A percentile compares a stretch with the other conserved stretches of the same genome.
phyloP scores from a whole-genome alignment of 1,284 basidiomycete genomes.

The Fomitopsis palustris region DNA sequence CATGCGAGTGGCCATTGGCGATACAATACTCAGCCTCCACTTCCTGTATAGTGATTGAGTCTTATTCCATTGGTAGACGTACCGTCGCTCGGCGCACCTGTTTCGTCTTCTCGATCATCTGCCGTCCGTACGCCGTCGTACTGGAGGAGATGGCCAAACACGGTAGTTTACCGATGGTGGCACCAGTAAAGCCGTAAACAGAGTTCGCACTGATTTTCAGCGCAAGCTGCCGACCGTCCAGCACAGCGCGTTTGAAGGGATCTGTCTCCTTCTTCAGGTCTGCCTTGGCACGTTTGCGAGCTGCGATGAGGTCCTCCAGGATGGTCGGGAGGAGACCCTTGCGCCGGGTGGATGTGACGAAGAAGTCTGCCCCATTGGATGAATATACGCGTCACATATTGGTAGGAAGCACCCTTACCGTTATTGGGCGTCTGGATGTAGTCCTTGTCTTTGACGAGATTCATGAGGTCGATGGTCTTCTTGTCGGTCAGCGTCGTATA shows the following conservation, averaged over 20 bases:
- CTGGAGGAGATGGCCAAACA: slow-evolving; percentile 94
- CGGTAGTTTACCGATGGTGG: slow-evolving; percentile 91
- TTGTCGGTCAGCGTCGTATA: slow-evolving; percentile 91
- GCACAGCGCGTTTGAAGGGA: slow-evolving; percentile 90
- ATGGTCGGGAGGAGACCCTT: slow-evolving; percentile 91
- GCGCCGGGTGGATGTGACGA: slow-evolving; percentile 67
- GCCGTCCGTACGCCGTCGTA: slow-evolving; percentile 89
- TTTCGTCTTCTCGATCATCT: slow-evolving; percentile 97
- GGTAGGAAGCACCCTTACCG: slow-evolving; percentile 46
- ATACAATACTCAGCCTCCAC: slow-evolving; percentile 87
- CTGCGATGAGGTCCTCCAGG: slow-evolving; percentile 87
- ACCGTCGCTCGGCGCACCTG: slow-evolving; percentile 42
- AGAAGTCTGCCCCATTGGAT: slow-evolving; percentile 62
- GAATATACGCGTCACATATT: background rate
- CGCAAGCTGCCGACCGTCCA: slow-evolving; percentile 93
- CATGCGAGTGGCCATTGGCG: slow-evolving; percentile 80
- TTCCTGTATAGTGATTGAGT: slow-evolving; percentile 43
- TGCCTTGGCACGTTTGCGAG: slow-evolving; percentile 89
- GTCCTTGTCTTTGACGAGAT: slow-evolving; percentile 81
- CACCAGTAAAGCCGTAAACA: slow-evolving; percentile 96
- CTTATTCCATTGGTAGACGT: background rate
- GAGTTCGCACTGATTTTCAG: slow-evolving; percentile 98
- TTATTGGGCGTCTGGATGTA: slow-evolving; percentile 91
- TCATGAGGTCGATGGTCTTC: slow-evolving; percentile 69
- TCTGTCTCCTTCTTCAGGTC: slow-evolving; percentile 95